Evolutionary conservation across 768 basidiomycete species (phyloP), one percentile per base, ranked within the genome.

Genomic region (Kwoniella pini): DNA sequence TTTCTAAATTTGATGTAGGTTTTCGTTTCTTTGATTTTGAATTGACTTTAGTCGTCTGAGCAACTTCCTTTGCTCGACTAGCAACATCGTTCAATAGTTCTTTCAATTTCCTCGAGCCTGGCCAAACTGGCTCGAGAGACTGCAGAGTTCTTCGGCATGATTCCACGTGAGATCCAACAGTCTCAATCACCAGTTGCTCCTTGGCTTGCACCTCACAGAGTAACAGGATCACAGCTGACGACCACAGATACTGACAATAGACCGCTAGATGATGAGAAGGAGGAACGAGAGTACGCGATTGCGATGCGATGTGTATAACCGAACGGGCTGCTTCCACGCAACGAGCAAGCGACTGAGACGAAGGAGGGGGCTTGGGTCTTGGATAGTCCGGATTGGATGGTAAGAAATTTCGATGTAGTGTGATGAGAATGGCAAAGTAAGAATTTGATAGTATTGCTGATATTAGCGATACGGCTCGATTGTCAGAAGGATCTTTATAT

Each of bases 261-360:
- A 72, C 65, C 3, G 74, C 68, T 2, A 75, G 51, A 43, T 75
- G 74, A 40, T 75, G 74, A 5, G 72, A 69, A 0, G 71, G 69
- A 0, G 74, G 71, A 15, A 75, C 49, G n/a, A 69, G 65, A 30
- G 71, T 67, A 13, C 67, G 63, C 5, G 67, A 63, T 56, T 70
- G 69, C 11, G 69, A 63, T 5, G 74, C 74, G 54, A 75, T 67
- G 50, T 75, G 74, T 33, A 75, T 72, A 24, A 72, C 69, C 7
- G 74, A 75, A 15, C 74, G 64, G 31, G 74, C 74, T 5, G 74
- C 71, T 19, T 72, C 74, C 46, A 75, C 71, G 51, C 69, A 70
- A 44, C 68, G 60, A 2, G 71, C 59, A 4, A 75, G 61, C 2
- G 71, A 72, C 39, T 63, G 68, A 0, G 74, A 75, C 11, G 64